Percentiles rank a stretch among this genome's conserved stretches.
Conservation (phyloP, 164 flowering plant genomes). For the Nymphaea thermarum region DNA sequence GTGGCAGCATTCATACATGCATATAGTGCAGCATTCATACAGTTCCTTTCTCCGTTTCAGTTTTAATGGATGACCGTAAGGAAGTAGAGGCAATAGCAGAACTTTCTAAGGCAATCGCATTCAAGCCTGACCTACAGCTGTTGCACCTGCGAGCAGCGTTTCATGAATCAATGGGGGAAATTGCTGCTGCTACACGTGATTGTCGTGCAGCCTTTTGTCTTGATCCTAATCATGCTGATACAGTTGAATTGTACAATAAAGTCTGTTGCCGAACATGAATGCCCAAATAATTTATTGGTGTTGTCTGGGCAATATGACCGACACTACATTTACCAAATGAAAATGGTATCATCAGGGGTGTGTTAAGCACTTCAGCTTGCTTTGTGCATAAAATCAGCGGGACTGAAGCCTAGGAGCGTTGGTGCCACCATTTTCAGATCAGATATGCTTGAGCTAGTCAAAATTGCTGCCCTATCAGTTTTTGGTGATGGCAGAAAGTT, state of each 20-base stretch:
- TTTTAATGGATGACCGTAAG: constrained; percentile 87
- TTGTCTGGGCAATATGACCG: not conserved
- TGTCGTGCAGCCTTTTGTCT: constrained; percentile 88
- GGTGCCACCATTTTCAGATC: not conserved
- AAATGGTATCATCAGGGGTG: not conserved
- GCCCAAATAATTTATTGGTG: not conserved
- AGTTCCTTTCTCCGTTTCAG: constrained; percentile 20
- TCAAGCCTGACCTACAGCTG: constrained; percentile 75
- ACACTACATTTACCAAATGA: not conserved
- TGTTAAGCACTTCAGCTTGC: not conserved
- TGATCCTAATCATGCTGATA: constrained; percentile 56
- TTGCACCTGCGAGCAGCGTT: constrained; percentile 90
- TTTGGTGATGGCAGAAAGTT: not conserved
- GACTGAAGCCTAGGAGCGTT: not conserved
- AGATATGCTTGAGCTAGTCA: not conserved
- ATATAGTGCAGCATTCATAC: too few relatives aligned
- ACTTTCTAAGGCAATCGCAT: constrained; percentile 62
- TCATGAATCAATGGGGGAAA: constrained; percentile 64
- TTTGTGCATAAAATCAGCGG: not conserved
- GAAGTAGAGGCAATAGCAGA: constrained; percentile 79
- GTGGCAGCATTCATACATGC: too few relatives aligned
- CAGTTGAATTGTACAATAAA: constrained; percentile 46
- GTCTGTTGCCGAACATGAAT: constrained; percentile 18
- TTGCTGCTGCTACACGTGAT: constrained; percentile 40
- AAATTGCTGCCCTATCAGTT: not conserved